A percentile compares a stretch with the other conserved stretches of the same genome.
Evolutionary conservation across 2,329 filamentous ascomycete genomes (phyloP).

Genomic region (Aureobasidium zeae): DNA sequence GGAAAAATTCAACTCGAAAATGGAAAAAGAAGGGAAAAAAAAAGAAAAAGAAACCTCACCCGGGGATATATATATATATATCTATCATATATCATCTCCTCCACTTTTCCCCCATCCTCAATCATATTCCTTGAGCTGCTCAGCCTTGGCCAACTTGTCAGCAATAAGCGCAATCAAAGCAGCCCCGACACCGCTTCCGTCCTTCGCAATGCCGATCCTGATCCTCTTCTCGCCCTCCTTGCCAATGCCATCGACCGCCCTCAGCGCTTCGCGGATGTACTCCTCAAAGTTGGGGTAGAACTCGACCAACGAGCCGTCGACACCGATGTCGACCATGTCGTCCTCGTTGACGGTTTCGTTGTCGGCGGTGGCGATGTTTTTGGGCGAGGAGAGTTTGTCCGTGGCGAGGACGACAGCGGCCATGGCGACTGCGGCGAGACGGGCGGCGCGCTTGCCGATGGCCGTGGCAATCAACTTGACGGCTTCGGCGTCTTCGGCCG

Average conservation of each 20-base stretch:
- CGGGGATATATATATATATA: no score
- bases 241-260: constrained; percentile 69
- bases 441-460: constrained; percentile 78
- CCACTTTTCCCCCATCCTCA: neutral
- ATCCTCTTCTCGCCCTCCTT: constrained; percentile 71
- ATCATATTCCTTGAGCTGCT: constrained; percentile 8
- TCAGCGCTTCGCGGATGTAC: constrained; percentile 74
- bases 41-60: constrained; percentile 1
- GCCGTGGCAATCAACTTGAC: constrained; percentile 77
- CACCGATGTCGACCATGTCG: constrained; percentile 78
- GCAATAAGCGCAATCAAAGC: constrained; percentile 90
- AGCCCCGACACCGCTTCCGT: constrained; percentile 90
- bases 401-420: constrained; percentile 76
- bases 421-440: constrained; percentile 79
- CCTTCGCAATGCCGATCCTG: constrained; percentile 91
- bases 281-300: constrained; percentile 90
- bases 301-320: constrained; percentile 89
- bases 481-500: constrained; percentile 74
- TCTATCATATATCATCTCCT: constrained; percentile 3
- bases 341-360: constrained; percentile 37
- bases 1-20: no score
- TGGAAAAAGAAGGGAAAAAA: no score
- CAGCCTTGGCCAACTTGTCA: constrained; percentile 41
- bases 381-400: constrained; percentile 50
- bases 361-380: constrained; percentile 25